A percentile compares a stretch with the other conserved stretches of the same genome.
Conservation (phyloP, 2,329 filamentous ascomycete species). For the Colletotrichum ledebouriae region DNA sequence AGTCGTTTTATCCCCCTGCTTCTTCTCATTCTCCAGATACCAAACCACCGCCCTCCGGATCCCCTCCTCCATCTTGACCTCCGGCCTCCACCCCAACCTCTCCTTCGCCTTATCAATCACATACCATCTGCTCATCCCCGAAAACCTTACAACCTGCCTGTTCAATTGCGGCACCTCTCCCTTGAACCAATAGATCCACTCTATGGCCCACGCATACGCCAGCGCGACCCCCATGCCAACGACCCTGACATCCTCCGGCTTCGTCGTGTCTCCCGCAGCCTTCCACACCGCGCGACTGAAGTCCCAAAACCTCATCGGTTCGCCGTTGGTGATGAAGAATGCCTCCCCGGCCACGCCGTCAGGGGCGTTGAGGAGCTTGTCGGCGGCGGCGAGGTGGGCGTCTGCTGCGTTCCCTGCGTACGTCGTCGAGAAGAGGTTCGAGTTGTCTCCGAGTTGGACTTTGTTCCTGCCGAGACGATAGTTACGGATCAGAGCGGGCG, state of each 20-base stretch:
- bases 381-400: slow-evolving; percentile 71
- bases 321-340: slow-evolving; percentile 75
- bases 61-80: slow-evolving; percentile 48
- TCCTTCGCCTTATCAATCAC: slow-evolving; percentile 50
- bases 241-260: slow-evolving; percentile 28
- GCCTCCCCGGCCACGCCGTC: slow-evolving; percentile 69
- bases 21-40: slow-evolving; percentile 40
- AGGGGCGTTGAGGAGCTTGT: slow-evolving; percentile 63
- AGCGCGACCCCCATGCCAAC: slow-evolving; percentile 13
- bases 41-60: slow-evolving; percentile 47
- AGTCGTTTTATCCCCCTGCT: background rate
- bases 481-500: too few relatives aligned
- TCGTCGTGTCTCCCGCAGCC: slow-evolving; percentile 30
- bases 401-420: slow-evolving; percentile 75
- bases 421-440: slow-evolving; percentile 76
- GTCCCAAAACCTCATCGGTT: slow-evolving; percentile 73
- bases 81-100: slow-evolving; percentile 50
- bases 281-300: slow-evolving; percentile 71
- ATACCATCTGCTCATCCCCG: slow-evolving; percentile 50
- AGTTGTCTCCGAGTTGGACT: slow-evolving; percentile 71
- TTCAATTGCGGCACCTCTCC: slow-evolving; percentile 48
- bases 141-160: slow-evolving; percentile 47
- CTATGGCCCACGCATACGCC: slow-evolving; percentile 44
- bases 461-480: too few relatives aligned
- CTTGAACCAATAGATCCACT: slow-evolving; percentile 46